phyloP scores from a whole-genome alignment of 345 rosid species.

The Dimocarpus longan region DNA sequence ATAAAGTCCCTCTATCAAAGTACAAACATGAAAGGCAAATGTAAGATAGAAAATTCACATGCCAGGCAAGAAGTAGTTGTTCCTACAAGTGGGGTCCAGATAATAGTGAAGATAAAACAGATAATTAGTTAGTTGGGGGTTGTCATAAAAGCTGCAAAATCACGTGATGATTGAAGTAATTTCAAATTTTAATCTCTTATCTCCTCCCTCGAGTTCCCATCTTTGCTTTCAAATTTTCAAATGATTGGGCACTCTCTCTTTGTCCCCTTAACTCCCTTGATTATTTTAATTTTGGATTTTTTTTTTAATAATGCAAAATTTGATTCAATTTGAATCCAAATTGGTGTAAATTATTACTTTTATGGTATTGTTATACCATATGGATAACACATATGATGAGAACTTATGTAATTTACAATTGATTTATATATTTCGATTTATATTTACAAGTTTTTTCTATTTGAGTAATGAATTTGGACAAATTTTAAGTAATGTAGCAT shows the following conservation, averaged over 20 bases:
- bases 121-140: background rate
- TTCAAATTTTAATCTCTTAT: background rate
- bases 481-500: no score
- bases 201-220: background rate
- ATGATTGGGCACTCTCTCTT: background rate
- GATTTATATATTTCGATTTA: no score
- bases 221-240: background rate
- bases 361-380: background rate
- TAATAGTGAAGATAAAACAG: background rate
- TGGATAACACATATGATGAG: background rate
- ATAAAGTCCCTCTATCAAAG: background rate
- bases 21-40: background rate
- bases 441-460: no score
- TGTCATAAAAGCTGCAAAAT: slow-evolving; percentile 21
- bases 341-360: background rate
- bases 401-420: no score
- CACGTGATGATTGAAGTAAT: slow-evolving; percentile 14
- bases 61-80: no score
- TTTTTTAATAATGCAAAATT: no score
- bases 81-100: slow-evolving; percentile 15
- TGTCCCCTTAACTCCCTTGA: background rate
- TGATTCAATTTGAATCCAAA: background rate
- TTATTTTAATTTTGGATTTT: no score
- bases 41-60: background rate
- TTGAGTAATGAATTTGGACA: no score